Conservation (phyloP, 495 filamentous ascomycete species). For the Penicillium alfredii region DNA sequence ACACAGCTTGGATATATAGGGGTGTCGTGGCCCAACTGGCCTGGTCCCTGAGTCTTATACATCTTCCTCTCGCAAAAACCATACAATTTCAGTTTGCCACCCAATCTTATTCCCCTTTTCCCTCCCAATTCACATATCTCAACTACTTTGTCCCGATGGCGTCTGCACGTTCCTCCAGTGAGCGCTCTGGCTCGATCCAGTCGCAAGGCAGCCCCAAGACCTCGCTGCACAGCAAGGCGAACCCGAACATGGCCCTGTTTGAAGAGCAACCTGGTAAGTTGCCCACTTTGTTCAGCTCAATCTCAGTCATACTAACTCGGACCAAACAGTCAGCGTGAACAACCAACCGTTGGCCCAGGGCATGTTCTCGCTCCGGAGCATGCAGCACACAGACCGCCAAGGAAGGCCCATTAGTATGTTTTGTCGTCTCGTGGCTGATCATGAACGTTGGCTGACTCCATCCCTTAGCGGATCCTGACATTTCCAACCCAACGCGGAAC, state of each 20-base stretch:
- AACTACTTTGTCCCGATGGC: too few relatives aligned
- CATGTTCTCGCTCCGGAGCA: constrained; percentile 56
- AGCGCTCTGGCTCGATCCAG: constrained; percentile 23
- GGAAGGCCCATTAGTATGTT: constrained; percentile 76
- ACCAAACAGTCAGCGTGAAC: constrained; percentile 18
- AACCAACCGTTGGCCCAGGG: constrained; percentile 22
- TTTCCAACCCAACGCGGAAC: constrained; percentile 63
- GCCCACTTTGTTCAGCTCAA: not conserved
- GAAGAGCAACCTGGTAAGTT: constrained; percentile 79
- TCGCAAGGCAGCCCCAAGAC: constrained; percentile 46
- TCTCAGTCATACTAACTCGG: not conserved
- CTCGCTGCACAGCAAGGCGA: constrained; percentile 64
- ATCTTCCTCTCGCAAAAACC: too few relatives aligned
- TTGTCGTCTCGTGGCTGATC: too few relatives aligned
- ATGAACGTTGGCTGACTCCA: too few relatives aligned
- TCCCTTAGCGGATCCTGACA: constrained; percentile 39
- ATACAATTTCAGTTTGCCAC: too few relatives aligned
- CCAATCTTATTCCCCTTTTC: too few relatives aligned
- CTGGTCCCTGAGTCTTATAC: too few relatives aligned
- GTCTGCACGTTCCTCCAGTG: constrained; percentile 22
- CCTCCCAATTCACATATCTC: too few relatives aligned
- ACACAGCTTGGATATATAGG: constrained; percentile 4
- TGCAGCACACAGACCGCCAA: constrained; percentile 71
- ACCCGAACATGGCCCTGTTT: constrained; percentile 79
- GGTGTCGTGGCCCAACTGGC: too few relatives aligned